Evolutionary conservation across 2,329 filamentous ascomycete genomes (phyloP).

Genomic region (Plectosphaerella cucumerina): DNA sequence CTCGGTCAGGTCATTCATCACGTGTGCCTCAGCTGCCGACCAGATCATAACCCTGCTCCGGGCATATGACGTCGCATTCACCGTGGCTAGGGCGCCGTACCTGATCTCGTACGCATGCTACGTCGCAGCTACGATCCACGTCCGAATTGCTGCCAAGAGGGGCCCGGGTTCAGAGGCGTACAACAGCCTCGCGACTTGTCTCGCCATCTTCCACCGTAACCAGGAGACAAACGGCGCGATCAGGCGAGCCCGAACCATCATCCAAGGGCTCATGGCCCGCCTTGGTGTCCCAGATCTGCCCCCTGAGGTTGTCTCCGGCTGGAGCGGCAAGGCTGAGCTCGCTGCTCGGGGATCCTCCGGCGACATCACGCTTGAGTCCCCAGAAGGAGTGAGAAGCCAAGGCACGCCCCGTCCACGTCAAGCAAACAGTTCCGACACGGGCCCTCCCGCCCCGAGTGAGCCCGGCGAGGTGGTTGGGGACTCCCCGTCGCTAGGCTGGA

Average conservation of each 20-base stretch:
- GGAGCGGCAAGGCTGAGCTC: not conserved
- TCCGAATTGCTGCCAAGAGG: conserved; percentile 43
- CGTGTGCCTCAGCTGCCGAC: conserved; percentile 40
- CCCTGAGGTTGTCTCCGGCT: not conserved
- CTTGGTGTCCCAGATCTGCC: conserved; percentile 25
- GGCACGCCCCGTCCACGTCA: not conserved
- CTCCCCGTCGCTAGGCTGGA: conserved; percentile 16
- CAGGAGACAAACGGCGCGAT: conserved; percentile 47
- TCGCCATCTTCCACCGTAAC: conserved; percentile 42
- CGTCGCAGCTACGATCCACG: conserved; percentile 48
- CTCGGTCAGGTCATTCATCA: conserved; percentile 36
- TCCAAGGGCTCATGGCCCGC: conserved; percentile 39
- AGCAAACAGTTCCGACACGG: not conserved
- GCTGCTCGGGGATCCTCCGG: conserved; percentile 2
- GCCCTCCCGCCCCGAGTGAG: not conserved
- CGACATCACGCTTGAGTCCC: not conserved
- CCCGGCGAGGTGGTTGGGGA: no score
- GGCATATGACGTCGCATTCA: conserved; percentile 39
- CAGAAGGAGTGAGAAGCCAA: not conserved
- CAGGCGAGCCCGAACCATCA: conserved; percentile 37
- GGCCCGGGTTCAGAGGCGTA: conserved; percentile 33
- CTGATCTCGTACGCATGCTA: conserved; percentile 53
- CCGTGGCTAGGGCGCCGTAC: conserved; percentile 43
- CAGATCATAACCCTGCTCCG: conserved; percentile 38
- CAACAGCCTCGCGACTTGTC: conserved; percentile 34